phyloP scores from a whole-genome alignment of 2,329 filamentous ascomycete species.

The Sporothrix brunneoviolacea region DNA sequence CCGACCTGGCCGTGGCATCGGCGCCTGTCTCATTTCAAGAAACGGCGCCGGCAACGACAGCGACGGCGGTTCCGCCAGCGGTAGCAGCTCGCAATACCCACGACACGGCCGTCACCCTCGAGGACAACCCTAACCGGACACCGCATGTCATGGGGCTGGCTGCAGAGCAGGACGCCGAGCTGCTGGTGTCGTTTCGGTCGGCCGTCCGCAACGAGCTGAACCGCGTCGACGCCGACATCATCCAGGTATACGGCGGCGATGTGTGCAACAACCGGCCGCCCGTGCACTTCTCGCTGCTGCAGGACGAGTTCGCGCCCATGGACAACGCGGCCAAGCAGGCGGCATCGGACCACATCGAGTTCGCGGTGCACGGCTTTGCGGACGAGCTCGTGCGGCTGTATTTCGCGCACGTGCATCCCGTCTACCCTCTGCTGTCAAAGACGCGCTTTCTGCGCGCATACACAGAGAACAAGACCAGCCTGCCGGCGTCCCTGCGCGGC shows the following conservation, averaged over 20 bases:
- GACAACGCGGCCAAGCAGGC: conserved; percentile 31
- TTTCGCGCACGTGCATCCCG: conserved; percentile 39
- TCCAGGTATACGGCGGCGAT: conserved; percentile 10
- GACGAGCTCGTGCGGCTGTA: conserved; percentile 37
- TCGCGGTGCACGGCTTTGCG: conserved; percentile 33
- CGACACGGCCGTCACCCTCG: conserved; percentile 31
- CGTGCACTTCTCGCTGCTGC: conserved; percentile 39
- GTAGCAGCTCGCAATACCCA: too few species aligned
- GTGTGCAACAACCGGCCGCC: conserved; percentile 31
- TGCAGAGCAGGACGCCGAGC: conserved; percentile 40
- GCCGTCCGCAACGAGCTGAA: conserved; percentile 39
- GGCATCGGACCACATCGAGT: conserved; percentile 37
- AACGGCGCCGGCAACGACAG: too few species aligned
- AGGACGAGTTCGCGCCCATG: conserved; percentile 38
- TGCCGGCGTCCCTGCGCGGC: conserved; percentile 39
- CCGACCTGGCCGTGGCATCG: too few species aligned
- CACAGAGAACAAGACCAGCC: conserved; percentile 28
- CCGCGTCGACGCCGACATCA: conserved; percentile 32
- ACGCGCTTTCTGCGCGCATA: conserved; percentile 36
- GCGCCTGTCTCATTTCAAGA: too few species aligned
- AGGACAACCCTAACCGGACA: conserved; percentile 35
- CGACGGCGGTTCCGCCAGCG: too few species aligned
- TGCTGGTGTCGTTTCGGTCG: conserved; percentile 41
- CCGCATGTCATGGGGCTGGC: conserved; percentile 40
- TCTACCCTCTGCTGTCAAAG: conserved; percentile 39